Percentiles rank a stretch among this genome's conserved stretches.
These are phyloP conservation scores for Colletotrichum caudatum DNA, from an alignment of 2,329 filamentous ascomycete species.

Conservation along the genomic window DNA sequence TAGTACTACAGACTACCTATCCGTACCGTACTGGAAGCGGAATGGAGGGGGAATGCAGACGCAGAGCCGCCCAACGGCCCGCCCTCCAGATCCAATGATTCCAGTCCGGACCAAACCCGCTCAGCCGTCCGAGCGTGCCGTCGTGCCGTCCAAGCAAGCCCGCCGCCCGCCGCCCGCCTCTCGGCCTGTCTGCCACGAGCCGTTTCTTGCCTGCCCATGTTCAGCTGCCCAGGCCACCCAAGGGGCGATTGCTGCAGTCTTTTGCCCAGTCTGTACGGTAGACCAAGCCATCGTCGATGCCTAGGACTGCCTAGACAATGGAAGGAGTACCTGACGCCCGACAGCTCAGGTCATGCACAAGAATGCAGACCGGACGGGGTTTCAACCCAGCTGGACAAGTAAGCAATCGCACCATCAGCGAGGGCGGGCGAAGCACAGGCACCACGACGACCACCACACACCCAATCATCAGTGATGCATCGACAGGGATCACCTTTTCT, in stretches of 20 bases:
- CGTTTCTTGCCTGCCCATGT: neutral
- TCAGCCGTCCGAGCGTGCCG: slow-evolving; percentile 34
- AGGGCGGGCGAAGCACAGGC: slow-evolving; percentile 2
- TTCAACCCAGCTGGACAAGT: neutral
- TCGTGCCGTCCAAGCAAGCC: slow-evolving; percentile 36
- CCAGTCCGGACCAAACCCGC: slow-evolving; percentile 26
- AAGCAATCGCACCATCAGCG: neutral
- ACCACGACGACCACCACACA: neutral
- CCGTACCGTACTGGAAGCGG: neutral
- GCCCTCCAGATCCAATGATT: slow-evolving; percentile 16
- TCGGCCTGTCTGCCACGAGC: slow-evolving; percentile 3
- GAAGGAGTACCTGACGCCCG: neutral
- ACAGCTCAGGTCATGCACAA: neutral
- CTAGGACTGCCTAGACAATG: neutral
- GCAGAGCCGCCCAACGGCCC: slow-evolving; percentile 26
- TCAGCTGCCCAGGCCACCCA: slow-evolving; percentile 29
- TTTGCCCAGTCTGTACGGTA: slow-evolving; percentile 12
- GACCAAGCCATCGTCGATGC: neutral
- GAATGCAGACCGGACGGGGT: slow-evolving; percentile 6
- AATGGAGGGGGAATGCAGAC: neutral
- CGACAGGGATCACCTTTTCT: slow-evolving; percentile 35
- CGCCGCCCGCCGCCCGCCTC: slow-evolving; percentile 16
- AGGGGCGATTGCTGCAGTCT: slow-evolving; percentile 27
- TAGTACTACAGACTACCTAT: too few species aligned
- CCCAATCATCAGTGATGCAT: slow-evolving; percentile 22